phyloP scores from a whole-genome alignment of 2,329 filamentous ascomycete genomes.

The Epichloe gansuensis region DNA sequence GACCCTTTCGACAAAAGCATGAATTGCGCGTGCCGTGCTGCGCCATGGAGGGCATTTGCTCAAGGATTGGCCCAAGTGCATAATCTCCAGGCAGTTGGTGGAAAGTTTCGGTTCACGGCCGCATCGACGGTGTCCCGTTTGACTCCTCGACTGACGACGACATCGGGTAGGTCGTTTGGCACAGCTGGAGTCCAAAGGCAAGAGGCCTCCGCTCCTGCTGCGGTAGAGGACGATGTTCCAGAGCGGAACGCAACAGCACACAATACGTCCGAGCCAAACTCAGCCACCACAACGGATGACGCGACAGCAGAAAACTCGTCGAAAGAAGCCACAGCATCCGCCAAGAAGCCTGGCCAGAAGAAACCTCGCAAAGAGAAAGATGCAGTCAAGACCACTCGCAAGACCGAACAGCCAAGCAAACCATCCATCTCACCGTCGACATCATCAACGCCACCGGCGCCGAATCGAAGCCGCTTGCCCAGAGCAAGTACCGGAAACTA shows the following conservation, averaged over 20 bases:
- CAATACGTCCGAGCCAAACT: not conserved
- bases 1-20: constrained; percentile 17
- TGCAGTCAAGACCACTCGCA: not conserved
- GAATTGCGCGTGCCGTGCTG: constrained; percentile 34
- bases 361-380: not conserved
- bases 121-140: not conserved
- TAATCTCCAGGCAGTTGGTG: constrained; percentile 13
- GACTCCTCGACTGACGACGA: not conserved
- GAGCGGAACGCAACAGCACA: not conserved
- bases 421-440: not conserved
- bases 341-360: not conserved
- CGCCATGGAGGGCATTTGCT: constrained; percentile 34
- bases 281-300: not conserved
- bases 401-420: not conserved
- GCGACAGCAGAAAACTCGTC: too few species aligned
- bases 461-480: not conserved
- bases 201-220: not conserved
- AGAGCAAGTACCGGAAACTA: not conserved
- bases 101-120: not conserved
- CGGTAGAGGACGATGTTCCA: not conserved
- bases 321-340: not conserved
- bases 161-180: not conserved
- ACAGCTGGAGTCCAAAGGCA: not conserved
- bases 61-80: constrained; percentile 31
- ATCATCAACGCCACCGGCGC: not conserved